Percentiles rank a stretch among this genome's conserved stretches.
phyloP scores from a whole-genome alignment of 2,329 filamentous ascomycete species.

The Epichloe typhina region DNA sequence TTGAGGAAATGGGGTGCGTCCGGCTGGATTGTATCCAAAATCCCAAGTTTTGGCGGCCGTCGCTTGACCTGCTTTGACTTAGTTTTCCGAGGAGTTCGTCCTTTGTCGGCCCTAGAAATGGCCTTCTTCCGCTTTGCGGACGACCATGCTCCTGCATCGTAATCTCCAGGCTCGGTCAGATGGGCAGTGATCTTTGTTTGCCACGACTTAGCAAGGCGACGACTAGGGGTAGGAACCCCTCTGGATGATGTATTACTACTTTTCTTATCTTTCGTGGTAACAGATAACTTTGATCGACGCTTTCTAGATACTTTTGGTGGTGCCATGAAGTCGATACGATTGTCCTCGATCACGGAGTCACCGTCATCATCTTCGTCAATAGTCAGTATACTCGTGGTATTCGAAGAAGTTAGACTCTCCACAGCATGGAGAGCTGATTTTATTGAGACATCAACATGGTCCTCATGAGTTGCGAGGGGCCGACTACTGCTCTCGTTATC shows the following conservation, averaged over 20 bases:
- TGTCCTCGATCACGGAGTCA: conserved; percentile 33
- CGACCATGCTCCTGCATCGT: background rate
- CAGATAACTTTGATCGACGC: conserved; percentile 20
- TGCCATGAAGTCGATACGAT: conserved; percentile 38
- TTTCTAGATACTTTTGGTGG: conserved; percentile 27
- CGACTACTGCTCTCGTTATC: background rate
- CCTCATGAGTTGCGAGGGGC: background rate
- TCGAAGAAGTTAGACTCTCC: background rate
- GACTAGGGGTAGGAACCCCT: conserved; percentile 10
- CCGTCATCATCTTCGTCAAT: conserved; percentile 19
- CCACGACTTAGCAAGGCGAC: conserved; percentile 7
- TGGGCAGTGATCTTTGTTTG: conserved; percentile 22
- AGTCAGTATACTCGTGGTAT: background rate
- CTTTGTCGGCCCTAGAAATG: background rate
- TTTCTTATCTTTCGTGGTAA: conserved; percentile 12
- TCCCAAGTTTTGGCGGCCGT: conserved; percentile 38
- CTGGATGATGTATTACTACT: conserved; percentile 14
- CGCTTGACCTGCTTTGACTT: background rate
- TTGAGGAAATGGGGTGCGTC: conserved; percentile 44
- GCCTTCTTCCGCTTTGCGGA: background rate
- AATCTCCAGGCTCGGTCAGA: conserved; percentile 6
- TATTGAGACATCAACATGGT: background rate
- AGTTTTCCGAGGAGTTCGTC: background rate
- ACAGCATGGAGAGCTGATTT: background rate
- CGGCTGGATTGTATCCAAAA: conserved; percentile 44